These are phyloP conservation scores for Nannochloris sp. DNA, from an alignment of 139 green algal species.

Conservation along the genomic window DNA sequence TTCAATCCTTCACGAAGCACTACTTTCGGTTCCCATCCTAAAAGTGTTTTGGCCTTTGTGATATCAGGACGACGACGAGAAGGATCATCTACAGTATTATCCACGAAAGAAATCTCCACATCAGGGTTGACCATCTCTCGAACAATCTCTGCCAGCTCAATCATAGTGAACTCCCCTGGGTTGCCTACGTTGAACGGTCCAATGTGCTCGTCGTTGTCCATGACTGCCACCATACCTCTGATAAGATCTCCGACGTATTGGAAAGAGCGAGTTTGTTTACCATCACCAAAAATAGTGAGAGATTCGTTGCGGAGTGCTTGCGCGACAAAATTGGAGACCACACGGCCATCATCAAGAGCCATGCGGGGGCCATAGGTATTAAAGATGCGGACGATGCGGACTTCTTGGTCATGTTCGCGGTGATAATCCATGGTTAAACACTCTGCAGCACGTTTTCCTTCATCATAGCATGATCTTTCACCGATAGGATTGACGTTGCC, in stretches of 20 bases:
- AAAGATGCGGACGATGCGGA: conserved; percentile 98
- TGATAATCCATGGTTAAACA: conserved; percentile 95
- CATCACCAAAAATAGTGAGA: conserved; percentile 94
- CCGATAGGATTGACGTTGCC: conserved; percentile 99
- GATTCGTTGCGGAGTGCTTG: conserved; percentile 74
- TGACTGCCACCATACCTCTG: conserved; percentile 68
- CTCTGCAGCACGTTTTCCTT: conserved; percentile 97
- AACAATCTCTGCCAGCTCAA: conserved; percentile 92
- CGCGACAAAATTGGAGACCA: conserved; percentile 98
- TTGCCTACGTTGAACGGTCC: conserved; percentile 99
- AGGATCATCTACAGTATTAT: conserved; percentile 97
- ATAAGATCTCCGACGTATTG: conserved; percentile 94
- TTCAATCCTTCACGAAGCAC: conserved; percentile 75
- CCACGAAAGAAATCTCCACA: conserved; percentile 61
- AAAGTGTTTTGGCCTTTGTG: conserved; percentile 67
- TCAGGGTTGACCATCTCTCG: conserved; percentile 81
- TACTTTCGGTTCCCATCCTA: conserved; percentile 94
- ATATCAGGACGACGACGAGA: conserved; percentile 76
- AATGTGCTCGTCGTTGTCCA: conserved; percentile 81
- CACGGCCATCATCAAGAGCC: conserved; percentile 95
- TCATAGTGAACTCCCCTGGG: conserved; percentile 98
- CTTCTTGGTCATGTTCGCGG: conserved; percentile 71
- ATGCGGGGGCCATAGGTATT: conserved; percentile 98
- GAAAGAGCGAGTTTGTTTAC: conserved; percentile 94
- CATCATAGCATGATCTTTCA: conserved; percentile 96